Base-by-base conservation (phyloP, 2,329 filamentous ascomycete genomes). In the Xylaria multiplex region DNA sequence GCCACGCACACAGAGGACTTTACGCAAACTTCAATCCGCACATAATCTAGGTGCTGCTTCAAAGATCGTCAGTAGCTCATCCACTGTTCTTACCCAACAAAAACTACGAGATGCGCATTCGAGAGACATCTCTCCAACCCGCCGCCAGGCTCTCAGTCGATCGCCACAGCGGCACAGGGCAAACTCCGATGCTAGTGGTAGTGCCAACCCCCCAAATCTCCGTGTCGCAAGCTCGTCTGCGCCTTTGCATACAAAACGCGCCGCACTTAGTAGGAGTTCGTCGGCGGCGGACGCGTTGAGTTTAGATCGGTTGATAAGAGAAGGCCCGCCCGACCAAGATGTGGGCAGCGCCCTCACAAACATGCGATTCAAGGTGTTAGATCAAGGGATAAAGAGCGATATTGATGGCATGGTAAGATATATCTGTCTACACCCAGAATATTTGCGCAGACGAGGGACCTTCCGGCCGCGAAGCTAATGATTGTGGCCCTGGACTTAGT, bases 1-100 rank as follows among this genome's bases (percentile, higher is more conserved):
- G 32, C 88, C 89, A 49, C 85, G 88, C 68, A 88, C 88, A 30
- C 87, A 89, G 76, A 87, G 91, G 73, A 85, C 87, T 53, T 83
- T 93, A 66, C 87, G 91, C 71, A 90, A 90, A 76, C 87, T 93
- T 35, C 90, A 93, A 78, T 93, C 91, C 37, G 91, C 92, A 57
- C 91, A 93, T 81, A 83, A 86, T 78, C 79, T 93, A 60, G 87
- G 88, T 76, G 76, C 76, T 19, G 68, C 72, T 27, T 80, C 88
- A 68, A 85, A 86, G 72, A 80, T 82, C 62, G 75, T 81, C 5
- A 80, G 77, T 69, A 81, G 81, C 65, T 81, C 85, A 9, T 50
- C 65, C 22, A 48, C 27, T 86, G 87, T 90, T 69, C 88, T 89
- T 72, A 85, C 88, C n/a, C 87, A 90, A 73, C 88, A 90, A 75